Evolutionary conservation across 192 early-diverging fungal species (phyloP), one percentile per base, ranked within the genome.

Genomic region (Coemansia sp.): DNA sequence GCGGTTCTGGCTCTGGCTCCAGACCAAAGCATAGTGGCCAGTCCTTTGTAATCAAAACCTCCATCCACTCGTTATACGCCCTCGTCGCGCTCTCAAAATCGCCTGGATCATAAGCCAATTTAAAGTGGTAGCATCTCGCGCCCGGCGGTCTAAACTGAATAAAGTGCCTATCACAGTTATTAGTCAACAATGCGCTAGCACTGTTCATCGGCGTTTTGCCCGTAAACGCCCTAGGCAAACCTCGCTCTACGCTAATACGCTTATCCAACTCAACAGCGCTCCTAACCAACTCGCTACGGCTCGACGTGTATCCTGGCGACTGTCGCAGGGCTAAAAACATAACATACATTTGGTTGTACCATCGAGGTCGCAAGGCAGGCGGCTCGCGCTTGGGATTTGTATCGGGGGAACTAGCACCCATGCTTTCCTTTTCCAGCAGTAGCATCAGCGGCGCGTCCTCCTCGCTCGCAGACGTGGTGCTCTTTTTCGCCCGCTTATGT

Each of bases 311-410:
- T 18, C 86, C 83, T 15, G 94, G 87, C 63, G 86, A 86, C 29
- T 94, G 87, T 8, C 91, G 83, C 22, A 97, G 79, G 6, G 93
- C 92, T 69, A 96, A 67, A 66, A 93, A 92, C 75, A 97, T 81
- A 68, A 97, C 77, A 72, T 94, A 95, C 31, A 90, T 89, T 68
- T 96, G 95, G 50, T 88, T 97, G 41, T 94, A 93, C 95, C 95
- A 97, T n/a, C 94, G 81, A 20, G 94, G 94, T 65, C 79, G 72
- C 60, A 61, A n/a, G 5, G 33, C 31, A 47, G 36, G 20, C 29
- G 46, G 71, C 64, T 53, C 36, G 16, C 15, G 58, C 46, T 33
- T 57, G 13, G 13, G 53, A n/a, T 15, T 52, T 33, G 29, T 16
- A 16, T 58, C 57, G 15, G 57, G 31, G 3, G 27, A 34, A 57